phyloP scores from a whole-genome alignment of 2,329 filamentous ascomycete species.

The Aspergillus pseudonomiae region DNA sequence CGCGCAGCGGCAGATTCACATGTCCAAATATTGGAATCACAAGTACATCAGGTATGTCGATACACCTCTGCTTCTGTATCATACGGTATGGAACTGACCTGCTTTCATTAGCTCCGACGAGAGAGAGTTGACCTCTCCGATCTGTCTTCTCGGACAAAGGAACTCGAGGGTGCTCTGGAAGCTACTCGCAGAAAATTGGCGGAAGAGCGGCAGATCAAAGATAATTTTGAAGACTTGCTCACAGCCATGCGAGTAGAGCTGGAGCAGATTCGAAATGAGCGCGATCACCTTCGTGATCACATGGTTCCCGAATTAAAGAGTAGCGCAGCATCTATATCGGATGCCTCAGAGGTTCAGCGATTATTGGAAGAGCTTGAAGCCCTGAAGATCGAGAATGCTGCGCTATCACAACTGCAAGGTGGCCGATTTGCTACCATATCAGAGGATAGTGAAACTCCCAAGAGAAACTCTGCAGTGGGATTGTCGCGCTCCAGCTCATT shows the following conservation, averaged over 20 bases:
- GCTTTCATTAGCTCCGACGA: slow-evolving; percentile 41
- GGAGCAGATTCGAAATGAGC: slow-evolving; percentile 79
- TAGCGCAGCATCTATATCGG: slow-evolving; percentile 48
- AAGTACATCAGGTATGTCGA: slow-evolving; percentile 65
- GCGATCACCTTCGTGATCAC: slow-evolving; percentile 81
- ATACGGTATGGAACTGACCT: slow-evolving; percentile 16
- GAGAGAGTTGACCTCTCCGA: slow-evolving; percentile 57
- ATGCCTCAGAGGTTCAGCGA: slow-evolving; percentile 62
- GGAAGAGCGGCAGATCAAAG: slow-evolving; percentile 84
- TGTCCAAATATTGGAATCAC: slow-evolving; percentile 78
- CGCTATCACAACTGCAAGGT: slow-evolving; percentile 52
- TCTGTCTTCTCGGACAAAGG: slow-evolving; percentile 64
- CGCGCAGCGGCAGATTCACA: slow-evolving; percentile 79
- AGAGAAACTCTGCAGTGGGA: slow-evolving; percentile 53
- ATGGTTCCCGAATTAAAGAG: slow-evolving; percentile 77
- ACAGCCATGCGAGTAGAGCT: slow-evolving; percentile 81
- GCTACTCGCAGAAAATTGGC: slow-evolving; percentile 78
- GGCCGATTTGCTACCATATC: slow-evolving; percentile 62
- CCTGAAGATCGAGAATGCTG: slow-evolving; percentile 56
- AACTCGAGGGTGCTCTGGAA: slow-evolving; percentile 79
- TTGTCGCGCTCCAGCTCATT: slow-evolving; percentile 70
- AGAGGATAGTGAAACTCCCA: slow-evolving; percentile 56
- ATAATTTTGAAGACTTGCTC: slow-evolving; percentile 91
- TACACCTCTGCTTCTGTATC: background rate
- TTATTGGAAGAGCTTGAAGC: slow-evolving; percentile 83